Base-by-base conservation (phyloP, 331 rosid species). In the Quercus lobata region DNA sequence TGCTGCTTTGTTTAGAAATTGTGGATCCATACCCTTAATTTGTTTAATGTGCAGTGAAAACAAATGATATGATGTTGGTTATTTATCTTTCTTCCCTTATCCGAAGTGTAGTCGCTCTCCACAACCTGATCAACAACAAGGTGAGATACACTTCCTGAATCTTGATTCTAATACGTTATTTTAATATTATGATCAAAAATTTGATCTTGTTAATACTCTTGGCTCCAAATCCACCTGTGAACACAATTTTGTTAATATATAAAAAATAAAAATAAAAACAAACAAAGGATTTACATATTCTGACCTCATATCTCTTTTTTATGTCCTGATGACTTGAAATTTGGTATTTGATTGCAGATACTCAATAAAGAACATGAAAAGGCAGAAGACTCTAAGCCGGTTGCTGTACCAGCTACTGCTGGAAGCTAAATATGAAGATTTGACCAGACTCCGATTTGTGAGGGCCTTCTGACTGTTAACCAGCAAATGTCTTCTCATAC, bases 71-170 rank as follows among this genome's bases (percentile, higher is more conserved):
- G 94, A 86, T 88, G 92, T 72, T 86, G 85, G 91, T 90, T 54
- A 83, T 87, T n/a, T 90, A 88, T 88, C 91, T 90, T 32, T 88
- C 91, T 44, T 88, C 89, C 56, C 87, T 90, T 61, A 86, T 90
- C 72, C 88, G 94, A 18, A 86, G 92, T 24, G 90, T 88, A 54
- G 83, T 90, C 18, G 94, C 94, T 21, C 94, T 86, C 52, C 94
- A 90, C 77, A 90, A 90, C 84, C 85, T 90, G 80, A 90, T 90
- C 84, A 90, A 88, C 53, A 90, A 90, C 82, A 90, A 90, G 94
- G 92, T 87, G 69, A 63, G 46, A 54, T 46, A 5, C 24, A 24
- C 65, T 75, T 57, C 56, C 22, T 46, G 19, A 58, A 25, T 73
- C 34, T 54, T 63, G 49, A 22, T 7, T 52, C 57, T 29, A 22